Base-by-base conservation (phyloP, 495 filamentous ascomycete genomes). In the Xylaria nigripes region DNA sequence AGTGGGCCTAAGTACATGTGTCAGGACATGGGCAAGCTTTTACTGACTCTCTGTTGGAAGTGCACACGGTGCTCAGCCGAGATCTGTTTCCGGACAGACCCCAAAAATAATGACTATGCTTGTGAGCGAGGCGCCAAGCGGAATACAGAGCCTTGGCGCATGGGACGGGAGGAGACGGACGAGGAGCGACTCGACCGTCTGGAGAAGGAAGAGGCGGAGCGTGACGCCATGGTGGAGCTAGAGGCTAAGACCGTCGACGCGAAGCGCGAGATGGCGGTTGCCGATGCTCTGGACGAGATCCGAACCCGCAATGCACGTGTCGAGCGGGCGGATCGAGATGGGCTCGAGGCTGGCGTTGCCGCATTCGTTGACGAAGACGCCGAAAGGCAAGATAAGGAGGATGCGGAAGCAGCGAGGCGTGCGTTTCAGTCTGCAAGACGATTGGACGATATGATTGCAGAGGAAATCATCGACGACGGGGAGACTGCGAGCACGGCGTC, bases 181-280 rank as follows among this genome's bases (percentile, higher is more conserved):
- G 87, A 96, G 68, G 83, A 95, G 71, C 73, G 84, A 38, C 72
- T 98, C 41, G 89, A 96, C 65, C 72, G 93, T 50, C 70, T 98
- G 23, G 89, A 96, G 72, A 63, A 78, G 48, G 86, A 90, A 61
- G 84, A 86, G 51, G 76, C 81, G 60, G 78, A 84, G 62, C 87
- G 90, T 54, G 88, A 95, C 66, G 86, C 90, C 4, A 99, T 99
- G 70, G 83, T 78, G 42, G 85, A 93, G 72, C 75, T 99, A 40
- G 93, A 98, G 68, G 84, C 79, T 8, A 89, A 90, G 25, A 95
- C 90, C 52, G 71, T 84, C 24, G 94, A 99, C 68, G 89, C 90
- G n/a, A 95, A 93, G 76, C 75, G 86, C 51, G 94, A 97, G 73
- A 97, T 99, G 94, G 86, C 84, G 45, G 86, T 97, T 60, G 94